Evolutionary conservation across 768 basidiomycete species (phyloP), one percentile per base, ranked within the genome.

Genomic region (Rhodotorula toruloides): DNA sequence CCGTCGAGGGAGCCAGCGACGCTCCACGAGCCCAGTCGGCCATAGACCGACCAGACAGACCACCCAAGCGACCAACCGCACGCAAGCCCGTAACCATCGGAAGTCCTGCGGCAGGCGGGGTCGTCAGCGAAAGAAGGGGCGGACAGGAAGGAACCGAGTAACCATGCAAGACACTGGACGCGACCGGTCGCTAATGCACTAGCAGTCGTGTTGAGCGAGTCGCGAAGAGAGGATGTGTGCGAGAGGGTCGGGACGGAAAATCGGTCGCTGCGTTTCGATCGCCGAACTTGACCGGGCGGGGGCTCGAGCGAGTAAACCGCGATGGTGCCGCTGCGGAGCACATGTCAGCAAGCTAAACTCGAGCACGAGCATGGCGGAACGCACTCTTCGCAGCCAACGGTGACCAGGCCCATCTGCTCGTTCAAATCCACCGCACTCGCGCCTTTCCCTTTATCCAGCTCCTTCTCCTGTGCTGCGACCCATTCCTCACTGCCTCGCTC

Each of bases 31-130:
- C 90, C 81, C 74, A 92, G 89, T 58, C 91, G 82, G 11, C 94
- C 94, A 19, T 89, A 88, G 17, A 91, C 86, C 75, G 87, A 91
- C 79, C 91, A 89, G 10, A 94, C 82, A 6, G 86, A 89, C 92
- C 92, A 98, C 12, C 91, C 93, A 58, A 83, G 78, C 67, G 85
- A 82, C 88, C 91, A 96, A 0, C 91, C 94, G 4, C 91, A 91
- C 40, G 92, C 93, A 17, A 99, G 80, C 11, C 90, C 90, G 78
- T 92, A 92, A 4, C 94, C 94, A 77, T 99, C 96, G 1, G 89
- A 89, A 56, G 89, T 93, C 66, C 71, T 72, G 13, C 47, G 22
- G 39, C 68, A 43, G 12, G 32, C 54, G 16, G 54, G 55, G 39
- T n/a, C 57, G 34, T 16, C 29, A 29, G 22, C 22, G 29, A 12